Percentiles rank a stretch among this genome's conserved stretches.
Conservation (phyloP, 768 basidiomycete genomes). For the Gloeostereum incarnatum region DNA sequence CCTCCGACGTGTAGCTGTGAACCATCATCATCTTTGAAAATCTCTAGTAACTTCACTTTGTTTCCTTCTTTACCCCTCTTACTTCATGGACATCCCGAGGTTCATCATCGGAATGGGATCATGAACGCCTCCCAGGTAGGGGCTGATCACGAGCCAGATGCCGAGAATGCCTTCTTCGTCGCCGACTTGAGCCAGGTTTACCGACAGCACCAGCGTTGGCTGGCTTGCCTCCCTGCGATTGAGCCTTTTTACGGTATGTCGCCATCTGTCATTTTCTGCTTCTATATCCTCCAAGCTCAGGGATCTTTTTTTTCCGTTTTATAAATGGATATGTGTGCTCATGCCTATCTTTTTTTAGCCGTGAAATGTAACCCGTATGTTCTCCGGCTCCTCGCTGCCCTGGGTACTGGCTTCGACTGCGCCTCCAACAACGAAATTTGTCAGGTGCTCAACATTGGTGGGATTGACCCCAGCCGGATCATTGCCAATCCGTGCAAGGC, state of each 20-base stretch:
- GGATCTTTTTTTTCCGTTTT: too few relatives aligned
- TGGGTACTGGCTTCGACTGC: slow-evolving; percentile 95
- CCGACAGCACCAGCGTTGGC: slow-evolving; percentile 79
- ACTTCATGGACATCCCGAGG: slow-evolving; percentile 55
- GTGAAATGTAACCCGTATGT: slow-evolving; percentile 98
- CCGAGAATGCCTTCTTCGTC: slow-evolving; percentile 95
- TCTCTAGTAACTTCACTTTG: slow-evolving; percentile 12
- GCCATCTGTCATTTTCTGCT: slow-evolving; percentile 12
- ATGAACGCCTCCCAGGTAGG: slow-evolving; percentile 49
- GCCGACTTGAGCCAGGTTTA: slow-evolving; percentile 89
- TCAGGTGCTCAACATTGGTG: slow-evolving; percentile 64
- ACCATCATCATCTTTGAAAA: too few relatives aligned
- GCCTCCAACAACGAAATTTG: slow-evolving; percentile 92
- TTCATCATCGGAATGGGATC: slow-evolving; percentile 72
- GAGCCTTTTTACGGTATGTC: slow-evolving; percentile 87
- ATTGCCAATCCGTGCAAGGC: slow-evolving; percentile 99
- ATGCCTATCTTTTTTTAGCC: slow-evolving; percentile 36
- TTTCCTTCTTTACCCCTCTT: slow-evolving; percentile 64
- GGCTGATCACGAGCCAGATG: slow-evolving; percentile 50
- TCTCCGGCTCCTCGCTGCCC: slow-evolving; percentile 77
- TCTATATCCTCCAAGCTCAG: too few relatives aligned
- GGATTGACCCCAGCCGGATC: slow-evolving; percentile 71
- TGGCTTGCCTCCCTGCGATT: slow-evolving; percentile 66
- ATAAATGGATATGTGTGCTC: too few relatives aligned
- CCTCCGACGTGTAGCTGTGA: too few relatives aligned